A percentile compares a stretch with the other conserved stretches of the same genome.
Conservation (phyloP, 352 stramenopile genomes). For the Pythium apleroticum region DNA sequence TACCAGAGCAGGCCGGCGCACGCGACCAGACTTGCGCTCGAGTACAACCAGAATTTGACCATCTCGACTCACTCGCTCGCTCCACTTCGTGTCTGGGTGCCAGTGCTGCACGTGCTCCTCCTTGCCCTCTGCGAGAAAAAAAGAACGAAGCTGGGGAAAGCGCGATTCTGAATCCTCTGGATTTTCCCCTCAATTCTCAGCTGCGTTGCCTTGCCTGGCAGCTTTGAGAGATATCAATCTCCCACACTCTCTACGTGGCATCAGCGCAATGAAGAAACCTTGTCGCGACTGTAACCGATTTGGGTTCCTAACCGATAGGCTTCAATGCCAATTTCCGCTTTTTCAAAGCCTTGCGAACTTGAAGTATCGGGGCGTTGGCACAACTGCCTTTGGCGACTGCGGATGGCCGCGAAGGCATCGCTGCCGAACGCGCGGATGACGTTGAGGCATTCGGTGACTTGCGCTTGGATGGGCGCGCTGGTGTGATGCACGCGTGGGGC, state of each 20-base stretch:
- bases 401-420: background rate
- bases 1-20: conserved; percentile 90
- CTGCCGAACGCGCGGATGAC: background rate
- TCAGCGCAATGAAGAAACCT: conserved; percentile 13
- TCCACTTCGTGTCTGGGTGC: conserved; percentile 1
- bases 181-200: conserved; percentile 12
- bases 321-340: conserved; percentile 28
- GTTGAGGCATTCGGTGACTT: background rate
- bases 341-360: conserved; percentile 30
- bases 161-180: background rate
- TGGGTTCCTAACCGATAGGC: conserved; percentile 23
- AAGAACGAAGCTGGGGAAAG: conserved; percentile 16
- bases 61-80: conserved; percentile 13
- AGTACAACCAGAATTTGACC: conserved; percentile 91
- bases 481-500: conserved; percentile 6
- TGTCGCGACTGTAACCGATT: background rate
- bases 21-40: conserved; percentile 75
- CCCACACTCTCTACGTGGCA: conserved; percentile 17
- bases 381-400: conserved; percentile 1
- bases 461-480: conserved; percentile 4
- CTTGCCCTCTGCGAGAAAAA: conserved; percentile 9
- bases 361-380: conserved; percentile 27
- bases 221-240: conserved; percentile 9
- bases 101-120: conserved; percentile 1
- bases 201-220: conserved; percentile 14